A percentile compares a stretch with the other conserved stretches of the same genome.
Evolutionary conservation across 768 basidiomycete species (phyloP).

Genomic region (Leccinum pellstonianum): DNA sequence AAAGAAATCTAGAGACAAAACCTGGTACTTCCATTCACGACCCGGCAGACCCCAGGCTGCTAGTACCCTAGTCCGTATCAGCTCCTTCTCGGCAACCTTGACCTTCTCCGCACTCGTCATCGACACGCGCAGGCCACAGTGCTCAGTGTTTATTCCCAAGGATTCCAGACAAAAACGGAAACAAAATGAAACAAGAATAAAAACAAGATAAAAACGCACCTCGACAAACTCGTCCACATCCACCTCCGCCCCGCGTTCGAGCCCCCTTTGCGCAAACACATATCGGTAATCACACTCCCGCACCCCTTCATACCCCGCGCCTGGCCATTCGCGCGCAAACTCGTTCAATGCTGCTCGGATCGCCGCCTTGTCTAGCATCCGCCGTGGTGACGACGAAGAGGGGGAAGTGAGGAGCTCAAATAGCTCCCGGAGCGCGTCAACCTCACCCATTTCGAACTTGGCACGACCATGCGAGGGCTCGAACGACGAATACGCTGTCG

Average conservation of each 20-base stretch:
- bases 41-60: constrained; percentile 7
- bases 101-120: constrained; percentile 37
- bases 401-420: constrained; percentile 26
- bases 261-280: constrained; percentile 75
- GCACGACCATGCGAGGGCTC: constrained; percentile 43
- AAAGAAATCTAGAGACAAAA: not conserved
- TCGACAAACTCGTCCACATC: constrained; percentile 88
- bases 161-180: not conserved
- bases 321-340: constrained; percentile 36
- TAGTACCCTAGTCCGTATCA: constrained; percentile 36
- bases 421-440: constrained; percentile 39
- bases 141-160: not conserved
- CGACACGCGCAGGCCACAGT: constrained; percentile 33
- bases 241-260: constrained; percentile 52
- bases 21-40: not conserved
- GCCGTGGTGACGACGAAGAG: constrained; percentile 1
- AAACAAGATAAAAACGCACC: constrained; percentile 43
- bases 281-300: constrained; percentile 66
- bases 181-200: not conserved
- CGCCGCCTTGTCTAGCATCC: constrained; percentile 40
- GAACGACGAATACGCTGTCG: constrained; percentile 11
- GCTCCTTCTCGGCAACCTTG: constrained; percentile 35
- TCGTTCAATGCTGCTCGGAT: constrained; percentile 44
- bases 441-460: constrained; percentile 53
- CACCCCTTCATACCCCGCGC: constrained; percentile 56